phyloP scores from a whole-genome alignment of 192 early-diverging fungal species.

The Backusella tuberculispora region DNA sequence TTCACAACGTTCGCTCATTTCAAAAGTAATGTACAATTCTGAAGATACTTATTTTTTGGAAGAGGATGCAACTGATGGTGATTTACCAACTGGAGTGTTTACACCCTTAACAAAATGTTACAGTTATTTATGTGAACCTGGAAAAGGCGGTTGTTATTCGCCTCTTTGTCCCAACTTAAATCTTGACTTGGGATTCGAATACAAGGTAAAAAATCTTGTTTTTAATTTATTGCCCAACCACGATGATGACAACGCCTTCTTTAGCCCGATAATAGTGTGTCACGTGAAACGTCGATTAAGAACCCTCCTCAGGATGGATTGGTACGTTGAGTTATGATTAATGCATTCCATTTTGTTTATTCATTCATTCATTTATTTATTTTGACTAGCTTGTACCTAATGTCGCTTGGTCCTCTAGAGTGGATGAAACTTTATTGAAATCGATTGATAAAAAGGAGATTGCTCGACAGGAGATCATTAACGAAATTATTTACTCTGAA shows the following conservation, averaged over 20 bases:
- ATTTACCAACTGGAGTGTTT: constrained; percentile 82
- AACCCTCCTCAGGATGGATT: not conserved
- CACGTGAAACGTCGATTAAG: constrained; percentile 8
- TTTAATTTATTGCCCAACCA: too few relatives aligned
- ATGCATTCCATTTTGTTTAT: not conserved
- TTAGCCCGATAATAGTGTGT: not conserved
- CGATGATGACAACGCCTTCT: not conserved
- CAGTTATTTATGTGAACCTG: constrained; percentile 29
- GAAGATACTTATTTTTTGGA: constrained; percentile 38
- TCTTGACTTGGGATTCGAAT: not conserved
- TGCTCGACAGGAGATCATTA: constrained; percentile 93
- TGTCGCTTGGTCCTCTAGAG: constrained; percentile 72
- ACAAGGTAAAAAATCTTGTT: not conserved
- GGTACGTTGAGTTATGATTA: not conserved
- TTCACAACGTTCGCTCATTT: constrained; percentile 33
- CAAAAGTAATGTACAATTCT: constrained; percentile 43
- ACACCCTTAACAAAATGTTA: constrained; percentile 91
- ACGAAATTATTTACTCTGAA: constrained; percentile 91
- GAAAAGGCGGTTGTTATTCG: constrained; percentile 37
- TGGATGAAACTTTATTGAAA: constrained; percentile 73
- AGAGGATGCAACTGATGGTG: constrained; percentile 38
- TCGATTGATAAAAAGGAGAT: constrained; percentile 74
- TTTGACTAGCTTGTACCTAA: constrained; percentile 18
- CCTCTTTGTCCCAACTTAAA: constrained; percentile 36
- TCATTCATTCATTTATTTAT: too few relatives aligned